These are phyloP conservation scores for Trametes punicea DNA, from an alignment of 768 basidiomycete genomes.

Conservation along the genomic window DNA sequence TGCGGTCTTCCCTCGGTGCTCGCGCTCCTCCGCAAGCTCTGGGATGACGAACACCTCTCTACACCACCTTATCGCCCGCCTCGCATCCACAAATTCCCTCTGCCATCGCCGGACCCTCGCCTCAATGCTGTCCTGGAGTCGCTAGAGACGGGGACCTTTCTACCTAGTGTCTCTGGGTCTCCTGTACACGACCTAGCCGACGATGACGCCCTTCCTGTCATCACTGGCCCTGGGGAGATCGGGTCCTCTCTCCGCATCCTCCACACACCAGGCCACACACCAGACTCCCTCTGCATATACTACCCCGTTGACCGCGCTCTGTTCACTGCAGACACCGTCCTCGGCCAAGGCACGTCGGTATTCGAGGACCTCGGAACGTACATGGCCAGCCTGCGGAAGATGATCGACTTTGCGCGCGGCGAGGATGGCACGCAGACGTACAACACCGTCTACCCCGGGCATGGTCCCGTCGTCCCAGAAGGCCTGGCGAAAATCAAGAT, in stretches of 20 bases:
- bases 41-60: conserved; percentile 46
- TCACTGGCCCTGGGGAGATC: conserved; percentile 18
- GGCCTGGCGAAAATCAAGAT: conserved; percentile 57
- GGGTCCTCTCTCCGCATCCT: conserved; percentile 55
- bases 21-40: conserved; percentile 56
- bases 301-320: conserved; percentile 68
- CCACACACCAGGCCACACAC: conserved; percentile 88
- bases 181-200: conserved; percentile 59
- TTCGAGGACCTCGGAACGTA: conserved; percentile 82
- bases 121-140: conserved; percentile 41
- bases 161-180: conserved; percentile 39
- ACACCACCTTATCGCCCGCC: conserved; percentile 56
- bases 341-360: conserved; percentile 87
- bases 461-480: conserved; percentile 74
- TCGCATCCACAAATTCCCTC: conserved; percentile 70
- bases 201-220: conserved; percentile 46
- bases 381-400: conserved; percentile 55
- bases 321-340: conserved; percentile 88
- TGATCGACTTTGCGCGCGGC: conserved; percentile 38
- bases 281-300: conserved; percentile 77
- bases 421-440: conserved; percentile 36
- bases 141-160: conserved; percentile 42
- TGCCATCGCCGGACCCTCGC: conserved; percentile 33
- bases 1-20: conserved; percentile 74
- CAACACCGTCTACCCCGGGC: conserved; percentile 76